Base-by-base conservation (phyloP, 768 basidiomycete species). In the Podaxis sp. region DNA sequence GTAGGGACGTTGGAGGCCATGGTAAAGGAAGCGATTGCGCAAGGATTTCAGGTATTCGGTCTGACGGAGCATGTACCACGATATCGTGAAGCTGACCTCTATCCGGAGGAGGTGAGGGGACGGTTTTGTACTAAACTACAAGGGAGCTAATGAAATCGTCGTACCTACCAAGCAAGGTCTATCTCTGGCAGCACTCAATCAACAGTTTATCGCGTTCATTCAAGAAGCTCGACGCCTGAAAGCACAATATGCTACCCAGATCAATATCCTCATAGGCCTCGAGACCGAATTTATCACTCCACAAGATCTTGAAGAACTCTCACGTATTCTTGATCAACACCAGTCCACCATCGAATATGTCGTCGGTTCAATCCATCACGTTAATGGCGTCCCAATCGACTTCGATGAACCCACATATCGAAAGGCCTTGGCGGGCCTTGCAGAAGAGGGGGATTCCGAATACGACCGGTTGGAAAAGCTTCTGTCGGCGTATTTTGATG, bases 341-440 rank as follows among this genome's bases (percentile, higher is more conserved):
- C 73, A 73, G 8, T 74, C 75, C 38, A 76, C 78, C 54, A 84
- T 98, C 64, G 89, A 98, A 69, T 98, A 94, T 74, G 70, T 98
- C 70, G 93, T 98, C 57, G 96, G 97, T 25, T 93, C 91, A 37
- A 79, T 99, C 6, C 97, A 99, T 72, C 96, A 98, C 68, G 94
- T 95, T 73, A 84, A 88, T 71, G 81, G 77, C 22, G 83, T 91
- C 43, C 94, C 96, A 7, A 96, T 99, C 75, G 97, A 99, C 76
- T 95, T 98, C 67, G 94, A 97, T 76, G 67, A 79, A 41, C 67
- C 76, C 25, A 94, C 89, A 8, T 96, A 85, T 79, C 76, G 84
- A 59, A 77, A 73, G 53, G 86, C 89, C 6, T 70, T 96, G 61
- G 73, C 72, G 55, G 78, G 77, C 66, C 76, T 79, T 64, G 66